Conservation (phyloP, 192 early-diverging fungal genomes). For the Mycoemilia scoparia region DNA sequence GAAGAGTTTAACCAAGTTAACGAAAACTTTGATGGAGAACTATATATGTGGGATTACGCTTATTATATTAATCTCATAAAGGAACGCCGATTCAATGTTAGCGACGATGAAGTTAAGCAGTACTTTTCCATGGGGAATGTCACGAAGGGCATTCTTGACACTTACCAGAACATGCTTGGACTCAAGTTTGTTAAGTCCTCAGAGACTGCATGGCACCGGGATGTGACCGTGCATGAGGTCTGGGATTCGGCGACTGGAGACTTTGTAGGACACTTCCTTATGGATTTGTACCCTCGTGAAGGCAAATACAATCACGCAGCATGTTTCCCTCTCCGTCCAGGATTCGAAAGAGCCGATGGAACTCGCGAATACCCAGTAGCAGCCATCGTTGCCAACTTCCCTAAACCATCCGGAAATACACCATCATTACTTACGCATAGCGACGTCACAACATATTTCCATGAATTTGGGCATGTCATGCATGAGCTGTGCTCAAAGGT, state of each 20-base stretch:
- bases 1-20: slow-evolving; percentile 25
- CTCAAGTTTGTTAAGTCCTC: slow-evolving; percentile 47
- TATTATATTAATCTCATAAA: slow-evolving; percentile 57
- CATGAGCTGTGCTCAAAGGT: slow-evolving; percentile 50
- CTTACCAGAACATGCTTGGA: slow-evolving; percentile 56
- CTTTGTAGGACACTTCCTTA: slow-evolving; percentile 54
- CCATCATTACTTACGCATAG: slow-evolving; percentile 63
- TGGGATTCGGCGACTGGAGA: slow-evolving; percentile 41
- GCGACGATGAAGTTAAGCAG: slow-evolving; percentile 58
- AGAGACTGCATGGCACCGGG: slow-evolving; percentile 53
- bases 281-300: slow-evolving; percentile 58
- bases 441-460: slow-evolving; percentile 69
- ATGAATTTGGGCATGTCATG: slow-evolving; percentile 63
- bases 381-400: slow-evolving; percentile 55
- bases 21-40: slow-evolving; percentile 34
- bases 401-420: slow-evolving; percentile 39
- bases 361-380: slow-evolving; percentile 40
- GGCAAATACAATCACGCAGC: slow-evolving; percentile 66
- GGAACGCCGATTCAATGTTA: slow-evolving; percentile 55
- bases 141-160: slow-evolving; percentile 45
- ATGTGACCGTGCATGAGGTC: slow-evolving; percentile 60
- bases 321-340: slow-evolving; percentile 55
- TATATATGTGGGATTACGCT: slow-evolving; percentile 54
- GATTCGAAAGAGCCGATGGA: slow-evolving; percentile 35
- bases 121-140: slow-evolving; percentile 54